Conservation (phyloP, 176 grass and related monocot genomes). For the Carex littledalei region DNA sequence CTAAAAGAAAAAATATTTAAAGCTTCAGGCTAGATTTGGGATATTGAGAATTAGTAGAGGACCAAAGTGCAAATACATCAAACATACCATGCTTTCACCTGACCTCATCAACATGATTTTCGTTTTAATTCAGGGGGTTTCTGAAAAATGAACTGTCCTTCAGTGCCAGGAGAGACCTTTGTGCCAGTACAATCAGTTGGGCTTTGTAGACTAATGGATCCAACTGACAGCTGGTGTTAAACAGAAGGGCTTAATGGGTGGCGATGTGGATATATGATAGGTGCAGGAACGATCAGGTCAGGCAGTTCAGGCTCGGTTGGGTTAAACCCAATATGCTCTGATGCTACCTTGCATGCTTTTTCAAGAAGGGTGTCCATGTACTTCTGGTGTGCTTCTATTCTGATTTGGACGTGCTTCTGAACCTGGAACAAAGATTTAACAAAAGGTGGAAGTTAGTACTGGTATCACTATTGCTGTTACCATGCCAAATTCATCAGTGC, state of each 20-base stretch:
- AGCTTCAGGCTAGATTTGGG: background rate
- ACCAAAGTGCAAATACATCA: background rate
- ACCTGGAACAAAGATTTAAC: slow-evolving; percentile 37
- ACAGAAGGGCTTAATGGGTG: slow-evolving; percentile 55
- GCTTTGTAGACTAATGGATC: slow-evolving; percentile 54
- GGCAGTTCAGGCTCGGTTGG: slow-evolving; percentile 38
- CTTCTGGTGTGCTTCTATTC: slow-evolving; percentile 81
- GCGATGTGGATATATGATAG: slow-evolving; percentile 36
- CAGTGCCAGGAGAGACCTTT: slow-evolving; percentile 37
- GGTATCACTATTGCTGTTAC: background rate
- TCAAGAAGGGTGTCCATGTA: slow-evolving; percentile 86
- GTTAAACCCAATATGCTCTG: slow-evolving; percentile 79
- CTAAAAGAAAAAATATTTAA: background rate
- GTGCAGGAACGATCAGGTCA: slow-evolving; percentile 30
- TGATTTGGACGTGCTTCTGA: slow-evolving; percentile 91
- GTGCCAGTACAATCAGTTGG: slow-evolving; percentile 30
- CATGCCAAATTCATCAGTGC: background rate
- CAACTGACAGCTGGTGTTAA: slow-evolving; percentile 70
- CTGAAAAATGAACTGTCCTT: slow-evolving; percentile 48
- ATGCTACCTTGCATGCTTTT: slow-evolving; percentile 84
- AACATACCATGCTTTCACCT: slow-evolving; percentile 1
- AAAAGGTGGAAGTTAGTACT: background rate
- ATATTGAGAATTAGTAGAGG: background rate
- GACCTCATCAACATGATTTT: slow-evolving; percentile 46
- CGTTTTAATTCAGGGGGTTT: slow-evolving; percentile 64